Evolutionary conservation across 1,284 basidiomycete species (phyloP).

Genomic region (Boletellus deceptivus): DNA sequence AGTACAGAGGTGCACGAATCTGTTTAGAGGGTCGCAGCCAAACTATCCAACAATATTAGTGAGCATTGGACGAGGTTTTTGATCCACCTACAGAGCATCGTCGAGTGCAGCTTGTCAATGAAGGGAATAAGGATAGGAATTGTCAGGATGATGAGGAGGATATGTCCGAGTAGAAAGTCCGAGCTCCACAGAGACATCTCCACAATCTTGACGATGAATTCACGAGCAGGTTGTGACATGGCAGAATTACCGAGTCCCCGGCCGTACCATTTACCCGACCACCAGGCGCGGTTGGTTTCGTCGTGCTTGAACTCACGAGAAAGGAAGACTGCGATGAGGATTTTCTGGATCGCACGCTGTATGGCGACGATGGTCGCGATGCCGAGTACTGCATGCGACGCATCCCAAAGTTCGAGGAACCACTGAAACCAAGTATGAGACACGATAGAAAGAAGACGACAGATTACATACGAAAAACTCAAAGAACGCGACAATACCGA

Average conservation of each 20-base stretch:
- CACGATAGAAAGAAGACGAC: neutral
- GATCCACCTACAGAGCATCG: slow-evolving; percentile 75
- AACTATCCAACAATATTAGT: slow-evolving; percentile 44
- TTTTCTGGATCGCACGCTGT: slow-evolving; percentile 90
- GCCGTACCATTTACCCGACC: slow-evolving; percentile 98
- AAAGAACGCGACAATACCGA: slow-evolving; percentile 88
- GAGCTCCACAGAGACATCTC: slow-evolving; percentile 95
- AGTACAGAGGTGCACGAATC: slow-evolving; percentile 93
- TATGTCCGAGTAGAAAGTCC: slow-evolving; percentile 81
- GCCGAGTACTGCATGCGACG: slow-evolving; percentile 89
- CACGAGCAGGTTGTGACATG: slow-evolving; percentile 91
- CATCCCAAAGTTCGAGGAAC: slow-evolving; percentile 97
- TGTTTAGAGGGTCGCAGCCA: slow-evolving; percentile 91
- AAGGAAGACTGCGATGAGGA: slow-evolving; percentile 89
- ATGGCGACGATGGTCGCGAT: slow-evolving; percentile 84
- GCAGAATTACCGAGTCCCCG: slow-evolving; percentile 85
- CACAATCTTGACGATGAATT: slow-evolving; percentile 96
- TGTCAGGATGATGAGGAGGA: slow-evolving; percentile 83
- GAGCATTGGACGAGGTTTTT: neutral
- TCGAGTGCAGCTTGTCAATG: slow-evolving; percentile 85
- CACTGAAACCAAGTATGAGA: slow-evolving; percentile 52
- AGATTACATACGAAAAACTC: slow-evolving; percentile 84
- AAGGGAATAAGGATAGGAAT: slow-evolving; percentile 85
- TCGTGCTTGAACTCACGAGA: slow-evolving; percentile 96
- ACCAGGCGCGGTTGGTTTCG: slow-evolving; percentile 96